phyloP scores from a whole-genome alignment of 345 rosid genomes.

The Conringia planisiliqua region DNA sequence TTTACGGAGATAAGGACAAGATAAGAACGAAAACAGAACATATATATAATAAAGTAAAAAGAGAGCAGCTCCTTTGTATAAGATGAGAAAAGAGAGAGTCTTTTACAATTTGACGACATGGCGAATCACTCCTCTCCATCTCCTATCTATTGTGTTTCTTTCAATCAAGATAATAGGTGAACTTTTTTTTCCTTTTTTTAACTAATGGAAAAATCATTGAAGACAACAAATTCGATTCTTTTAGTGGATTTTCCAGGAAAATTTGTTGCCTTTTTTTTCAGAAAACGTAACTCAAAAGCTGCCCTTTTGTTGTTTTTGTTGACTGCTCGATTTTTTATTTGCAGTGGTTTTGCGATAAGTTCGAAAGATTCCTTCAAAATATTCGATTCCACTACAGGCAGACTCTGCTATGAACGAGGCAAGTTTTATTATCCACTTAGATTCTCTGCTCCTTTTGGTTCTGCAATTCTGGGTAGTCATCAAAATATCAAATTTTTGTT shows the following conservation, averaged over 20 bases:
- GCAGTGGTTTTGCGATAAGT: conserved; percentile 72
- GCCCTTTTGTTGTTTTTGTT: neutral
- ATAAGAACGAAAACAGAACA: conserved; percentile 12
- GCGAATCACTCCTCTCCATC: conserved; percentile 53
- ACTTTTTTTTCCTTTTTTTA: neutral
- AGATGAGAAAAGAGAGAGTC: neutral
- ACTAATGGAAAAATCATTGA: neutral
- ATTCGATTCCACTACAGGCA: conserved; percentile 72
- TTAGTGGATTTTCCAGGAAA: neutral
- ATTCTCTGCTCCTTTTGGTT: neutral
- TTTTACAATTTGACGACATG: conserved; percentile 38
- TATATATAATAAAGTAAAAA: neutral
- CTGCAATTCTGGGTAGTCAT: neutral
- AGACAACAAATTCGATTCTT: neutral
- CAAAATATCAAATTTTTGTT: neutral
- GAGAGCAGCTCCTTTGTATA: neutral
- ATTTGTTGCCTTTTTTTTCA: neutral
- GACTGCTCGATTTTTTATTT: neutral
- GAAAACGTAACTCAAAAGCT: conserved; percentile 20
- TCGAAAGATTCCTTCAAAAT: conserved; percentile 71
- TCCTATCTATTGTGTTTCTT: conserved; percentile 68
- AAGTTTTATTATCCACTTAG: conserved; percentile 10
- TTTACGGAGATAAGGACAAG: neutral
- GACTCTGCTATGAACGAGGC: conserved; percentile 84
- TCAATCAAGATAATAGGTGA: conserved; percentile 84